Conservation (phyloP, 805 yeast genomes). For the Candida xyloterini region DNA sequence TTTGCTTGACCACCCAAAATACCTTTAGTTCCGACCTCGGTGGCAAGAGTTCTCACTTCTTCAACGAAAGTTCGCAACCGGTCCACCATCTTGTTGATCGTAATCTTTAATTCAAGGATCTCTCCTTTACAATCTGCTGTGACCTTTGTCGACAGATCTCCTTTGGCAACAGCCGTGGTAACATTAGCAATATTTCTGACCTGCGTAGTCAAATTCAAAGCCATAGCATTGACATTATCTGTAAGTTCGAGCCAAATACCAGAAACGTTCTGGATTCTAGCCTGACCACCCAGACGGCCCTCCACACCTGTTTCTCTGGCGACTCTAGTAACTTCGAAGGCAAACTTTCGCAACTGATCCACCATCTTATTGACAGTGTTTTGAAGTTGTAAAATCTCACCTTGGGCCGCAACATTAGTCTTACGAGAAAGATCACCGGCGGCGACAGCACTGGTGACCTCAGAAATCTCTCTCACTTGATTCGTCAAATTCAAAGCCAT, state of each 20-base stretch:
- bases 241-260: slow-evolving; percentile 88
- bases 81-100: slow-evolving; percentile 87
- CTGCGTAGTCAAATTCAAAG: slow-evolving; percentile 80
- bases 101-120: slow-evolving; percentile 72
- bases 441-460: slow-evolving; percentile 86
- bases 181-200: slow-evolving; percentile 86
- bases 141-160: slow-evolving; percentile 76
- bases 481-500: slow-evolving; percentile 87
- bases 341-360: slow-evolving; percentile 77
- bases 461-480: slow-evolving; percentile 86
- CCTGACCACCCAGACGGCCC: slow-evolving; percentile 87
- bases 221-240: slow-evolving; percentile 89
- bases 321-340: slow-evolving; percentile 81
- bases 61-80: slow-evolving; percentile 77
- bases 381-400: slow-evolving; percentile 81
- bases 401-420: slow-evolving; percentile 88
- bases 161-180: slow-evolving; percentile 84
- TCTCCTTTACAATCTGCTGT: slow-evolving; percentile 85
- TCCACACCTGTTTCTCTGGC: slow-evolving; percentile 90
- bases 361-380: slow-evolving; percentile 88
- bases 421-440: slow-evolving; percentile 79
- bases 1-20: slow-evolving; percentile 89
- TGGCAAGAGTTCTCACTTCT: slow-evolving; percentile 83
- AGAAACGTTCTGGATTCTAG: slow-evolving; percentile 70
- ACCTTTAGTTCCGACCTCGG: slow-evolving; percentile 82